Evolutionary conservation across 2,329 filamentous ascomycete genomes (phyloP).

Genomic region (Lachnellula hyalina): DNA sequence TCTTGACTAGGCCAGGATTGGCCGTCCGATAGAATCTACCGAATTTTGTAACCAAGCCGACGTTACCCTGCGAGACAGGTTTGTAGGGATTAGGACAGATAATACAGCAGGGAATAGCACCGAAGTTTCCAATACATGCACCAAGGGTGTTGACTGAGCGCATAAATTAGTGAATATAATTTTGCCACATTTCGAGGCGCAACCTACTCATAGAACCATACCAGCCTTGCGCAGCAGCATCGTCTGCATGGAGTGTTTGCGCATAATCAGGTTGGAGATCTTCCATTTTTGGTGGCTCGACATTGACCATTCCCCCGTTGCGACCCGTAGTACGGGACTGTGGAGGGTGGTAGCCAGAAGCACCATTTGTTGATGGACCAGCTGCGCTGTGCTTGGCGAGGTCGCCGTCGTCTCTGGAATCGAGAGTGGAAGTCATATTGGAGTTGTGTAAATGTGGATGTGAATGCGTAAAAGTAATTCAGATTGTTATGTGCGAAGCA

Average conservation of each 20-base stretch:
- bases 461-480: background rate
- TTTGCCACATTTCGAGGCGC: background rate
- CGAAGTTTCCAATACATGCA: constrained; percentile 66
- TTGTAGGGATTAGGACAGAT: constrained; percentile 95
- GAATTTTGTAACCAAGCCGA: constrained; percentile 93
- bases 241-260: constrained; percentile 54
- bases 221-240: constrained; percentile 74
- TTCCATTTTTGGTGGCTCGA: constrained; percentile 74
- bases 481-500: background rate
- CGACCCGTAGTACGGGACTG: constrained; percentile 14
- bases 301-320: constrained; percentile 52
- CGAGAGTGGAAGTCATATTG: constrained; percentile 12
- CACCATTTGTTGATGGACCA: constrained; percentile 30
- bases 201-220: constrained; percentile 78
- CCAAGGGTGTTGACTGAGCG: constrained; percentile 66
- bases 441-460: background rate
- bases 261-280: constrained; percentile 74
- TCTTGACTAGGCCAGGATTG: constrained; percentile 92
- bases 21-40: constrained; percentile 92
- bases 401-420: constrained; percentile 13
- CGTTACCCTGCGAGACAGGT: constrained; percentile 84
- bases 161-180: background rate
- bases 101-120: constrained; percentile 87
- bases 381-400: constrained; percentile 1
- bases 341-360: constrained; percentile 11